Conservation (phyloP, 495 filamentous ascomycete species). For the Penicillium maclennaniae region DNA sequence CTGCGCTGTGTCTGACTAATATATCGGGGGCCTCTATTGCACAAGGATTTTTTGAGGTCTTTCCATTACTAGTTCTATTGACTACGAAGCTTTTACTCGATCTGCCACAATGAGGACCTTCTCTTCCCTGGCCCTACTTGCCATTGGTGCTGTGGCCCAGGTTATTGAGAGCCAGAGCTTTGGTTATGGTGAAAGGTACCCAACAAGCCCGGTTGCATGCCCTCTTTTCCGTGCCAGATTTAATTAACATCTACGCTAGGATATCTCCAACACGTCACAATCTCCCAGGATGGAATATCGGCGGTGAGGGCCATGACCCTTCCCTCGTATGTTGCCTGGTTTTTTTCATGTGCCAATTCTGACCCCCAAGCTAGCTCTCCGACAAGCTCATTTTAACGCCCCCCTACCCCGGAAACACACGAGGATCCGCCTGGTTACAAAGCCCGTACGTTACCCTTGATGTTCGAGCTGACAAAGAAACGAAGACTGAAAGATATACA, state of each 20-base stretch:
- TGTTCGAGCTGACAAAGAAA: background rate
- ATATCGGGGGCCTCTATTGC: background rate
- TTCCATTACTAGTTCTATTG: background rate
- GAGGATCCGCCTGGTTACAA: conserved; percentile 79
- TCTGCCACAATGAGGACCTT: conserved; percentile 40
- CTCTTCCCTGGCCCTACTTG: conserved; percentile 43
- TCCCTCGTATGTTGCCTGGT: conserved; percentile 46
- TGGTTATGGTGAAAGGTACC: conserved; percentile 64
- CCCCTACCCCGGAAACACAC: conserved; percentile 76
- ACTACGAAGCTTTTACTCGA: conserved; percentile 9
- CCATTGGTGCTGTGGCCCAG: conserved; percentile 55
- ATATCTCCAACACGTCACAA: conserved; percentile 53
- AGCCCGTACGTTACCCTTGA: conserved; percentile 44
- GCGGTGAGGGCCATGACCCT: conserved; percentile 66
- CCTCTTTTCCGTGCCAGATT: conserved; percentile 1
- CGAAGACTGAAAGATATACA: conserved; percentile 19
- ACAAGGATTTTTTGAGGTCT: background rate
- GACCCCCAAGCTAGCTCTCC: conserved; percentile 53
- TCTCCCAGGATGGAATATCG: conserved; percentile 64
- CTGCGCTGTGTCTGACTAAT: background rate
- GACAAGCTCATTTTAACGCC: conserved; percentile 93
- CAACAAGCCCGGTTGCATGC: background rate
- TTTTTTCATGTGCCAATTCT: background rate
- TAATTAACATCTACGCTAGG: conserved; percentile 32
- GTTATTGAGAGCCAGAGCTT: conserved; percentile 71